Evolutionary conservation across 345 rosid species (phyloP), one percentile per base, ranked within the genome.

Genomic region (Mercurialis annua): DNA sequence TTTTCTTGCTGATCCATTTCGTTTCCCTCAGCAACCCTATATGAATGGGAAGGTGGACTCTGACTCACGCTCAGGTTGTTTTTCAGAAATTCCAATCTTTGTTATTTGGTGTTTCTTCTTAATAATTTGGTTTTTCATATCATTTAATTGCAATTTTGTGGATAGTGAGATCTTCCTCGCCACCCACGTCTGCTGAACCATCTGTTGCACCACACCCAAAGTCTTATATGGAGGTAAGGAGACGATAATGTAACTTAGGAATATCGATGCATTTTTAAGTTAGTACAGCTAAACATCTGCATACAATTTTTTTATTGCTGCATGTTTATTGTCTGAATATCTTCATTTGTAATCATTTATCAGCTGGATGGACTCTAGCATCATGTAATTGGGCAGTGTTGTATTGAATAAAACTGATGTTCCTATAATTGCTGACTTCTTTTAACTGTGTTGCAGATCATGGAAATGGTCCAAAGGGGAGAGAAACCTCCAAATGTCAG

Each of bases 391-490:
- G 3, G 20, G 36, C 23, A 30, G 23, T 40, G 31, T 27, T 42
- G 38, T 18, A 43, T 68, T 76, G 54, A 65, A n/a, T 33, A 36
- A 17, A 12, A 36, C 33, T 49, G 33, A 33, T 62, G 36, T 48
- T 33, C 40, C 44, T 62, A 15, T 38, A 20, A 64, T 57, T 29
- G 47, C 59, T 64, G 34, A 47, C 15, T 30, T 49, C 20, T 61
- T 24, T n/a, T 70, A 33, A 49, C 70, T 50, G 26, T 59, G 5
- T 59, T 79, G 81, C 85, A 95, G 98, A 90, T 90, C 66, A 85
- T 92, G 96, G 84, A 81, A 59, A 92, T 95, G 99, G 78, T 95
- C 64, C 97, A 83, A 72, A 85, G 98, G 80, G 98, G 98, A 75
- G 98, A 92, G 87, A 87, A 78, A 78, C 99, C 98, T 75, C 77